Percentiles rank a stretch among this genome's conserved stretches.
Evolutionary conservation across 768 basidiomycete species (phyloP).

Genomic region (Leccinum arenicola): DNA sequence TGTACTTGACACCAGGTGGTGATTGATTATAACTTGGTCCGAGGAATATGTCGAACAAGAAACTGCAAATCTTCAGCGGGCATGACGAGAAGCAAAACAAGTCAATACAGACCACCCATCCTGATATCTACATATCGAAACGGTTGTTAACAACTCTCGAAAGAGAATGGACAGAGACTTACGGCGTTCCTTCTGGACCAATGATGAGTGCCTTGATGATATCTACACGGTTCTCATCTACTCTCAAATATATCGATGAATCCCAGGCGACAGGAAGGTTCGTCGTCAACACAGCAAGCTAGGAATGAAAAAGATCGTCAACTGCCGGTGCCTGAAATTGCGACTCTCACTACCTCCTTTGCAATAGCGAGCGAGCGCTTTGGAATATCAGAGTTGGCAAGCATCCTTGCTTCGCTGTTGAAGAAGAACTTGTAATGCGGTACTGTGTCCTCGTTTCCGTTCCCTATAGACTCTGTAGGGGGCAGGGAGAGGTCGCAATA

Average conservation of each 20-base stretch:
- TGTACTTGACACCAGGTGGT: conserved; percentile 74
- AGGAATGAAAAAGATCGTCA: conserved; percentile 14
- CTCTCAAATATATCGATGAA: conserved; percentile 89
- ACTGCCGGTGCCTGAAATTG: background rate
- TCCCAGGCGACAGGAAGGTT: conserved; percentile 95
- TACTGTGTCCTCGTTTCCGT: conserved; percentile 46
- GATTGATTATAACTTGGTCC: conserved; percentile 84
- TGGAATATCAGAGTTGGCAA: conserved; percentile 82
- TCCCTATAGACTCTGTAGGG: conserved; percentile 26
- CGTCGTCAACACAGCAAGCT: conserved; percentile 92
- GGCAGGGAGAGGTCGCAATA: conserved; percentile 82
- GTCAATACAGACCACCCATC: conserved; percentile 75
- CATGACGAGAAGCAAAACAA: background rate
- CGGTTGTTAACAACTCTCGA: conserved; percentile 2
- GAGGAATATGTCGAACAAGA: conserved; percentile 90
- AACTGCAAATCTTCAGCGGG: conserved; percentile 35
- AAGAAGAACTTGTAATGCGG: conserved; percentile 83
- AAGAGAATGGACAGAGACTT: conserved; percentile 30
- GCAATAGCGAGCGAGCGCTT: conserved; percentile 93
- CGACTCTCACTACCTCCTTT: conserved; percentile 66
- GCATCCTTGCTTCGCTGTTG: conserved; percentile 80
- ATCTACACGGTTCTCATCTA: conserved; percentile 90
- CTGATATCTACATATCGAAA: conserved; percentile 55
- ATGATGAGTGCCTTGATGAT: conserved; percentile 90
- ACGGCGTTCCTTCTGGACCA: conserved; percentile 94